These are phyloP conservation scores for Nothophaeocryptopus gaeumannii DNA, from an alignment of 2,329 filamentous ascomycete species.

Conservation along the genomic window DNA sequence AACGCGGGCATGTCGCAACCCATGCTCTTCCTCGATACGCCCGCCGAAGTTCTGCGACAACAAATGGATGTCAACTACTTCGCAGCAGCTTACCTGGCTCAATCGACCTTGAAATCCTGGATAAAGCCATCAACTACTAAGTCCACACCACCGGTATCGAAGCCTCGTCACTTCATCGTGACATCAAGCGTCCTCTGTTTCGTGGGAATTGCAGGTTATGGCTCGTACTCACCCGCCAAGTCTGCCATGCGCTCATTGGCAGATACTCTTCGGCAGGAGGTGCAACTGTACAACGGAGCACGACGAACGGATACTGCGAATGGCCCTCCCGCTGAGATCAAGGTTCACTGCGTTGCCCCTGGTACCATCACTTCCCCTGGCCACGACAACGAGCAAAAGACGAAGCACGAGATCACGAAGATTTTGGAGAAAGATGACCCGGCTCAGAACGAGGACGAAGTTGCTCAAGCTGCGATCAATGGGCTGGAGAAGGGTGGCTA, in stretches of 20 bases:
- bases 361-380: slow-evolving; percentile 79
- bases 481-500: slow-evolving; percentile 80
- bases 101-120: slow-evolving; percentile 75
- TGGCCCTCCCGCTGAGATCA: slow-evolving; percentile 62
- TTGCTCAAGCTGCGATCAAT: slow-evolving; percentile 66
- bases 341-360: slow-evolving; percentile 78
- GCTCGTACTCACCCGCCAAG: slow-evolving; percentile 79
- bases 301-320: slow-evolving; percentile 37
- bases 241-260: slow-evolving; percentile 78
- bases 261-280: slow-evolving; percentile 79
- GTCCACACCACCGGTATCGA: slow-evolving; percentile 22
- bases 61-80: slow-evolving; percentile 96
- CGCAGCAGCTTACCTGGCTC: slow-evolving; percentile 80
- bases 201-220: slow-evolving; percentile 76
- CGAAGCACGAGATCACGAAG: slow-evolving; percentile 77
- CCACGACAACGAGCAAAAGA: slow-evolving; percentile 68
- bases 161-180: slow-evolving; percentile 78
- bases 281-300: slow-evolving; percentile 76
- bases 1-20: slow-evolving; percentile 74
- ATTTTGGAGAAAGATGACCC: slow-evolving; percentile 80
- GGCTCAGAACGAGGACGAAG: slow-evolving; percentile 71
- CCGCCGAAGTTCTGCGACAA: slow-evolving; percentile 62
- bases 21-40: slow-evolving; percentile 72
- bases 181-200: slow-evolving; percentile 76
- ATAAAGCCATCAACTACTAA: slow-evolving; percentile 47